These are phyloP conservation scores for Fusarium mundagurra DNA, from an alignment of 2,329 filamentous ascomycete species.

Conservation along the genomic window DNA sequence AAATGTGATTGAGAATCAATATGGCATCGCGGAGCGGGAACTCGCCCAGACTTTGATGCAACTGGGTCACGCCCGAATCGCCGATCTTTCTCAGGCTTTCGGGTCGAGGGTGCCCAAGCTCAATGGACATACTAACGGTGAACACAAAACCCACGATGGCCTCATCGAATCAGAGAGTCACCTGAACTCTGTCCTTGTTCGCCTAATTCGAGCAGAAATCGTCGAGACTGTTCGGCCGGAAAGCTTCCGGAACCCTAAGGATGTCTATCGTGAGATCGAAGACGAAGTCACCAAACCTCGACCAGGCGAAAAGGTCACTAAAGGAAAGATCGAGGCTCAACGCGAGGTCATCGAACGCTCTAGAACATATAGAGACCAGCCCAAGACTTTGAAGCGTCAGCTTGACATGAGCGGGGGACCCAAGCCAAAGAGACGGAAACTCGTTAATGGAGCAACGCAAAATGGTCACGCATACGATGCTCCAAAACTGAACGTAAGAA, in stretches of 20 bases:
- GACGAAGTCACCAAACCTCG: conserved; percentile 65
- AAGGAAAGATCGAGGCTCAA: conserved; percentile 72
- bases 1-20: conserved; percentile 76
- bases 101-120: conserved; percentile 49
- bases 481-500: conserved; percentile 64
- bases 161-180: conserved; percentile 58
- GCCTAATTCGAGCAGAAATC: conserved; percentile 71
- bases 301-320: conserved; percentile 58
- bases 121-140: conserved; percentile 50
- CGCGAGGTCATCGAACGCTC: conserved; percentile 64
- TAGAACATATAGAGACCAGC: conserved; percentile 62
- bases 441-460: conserved; percentile 57
- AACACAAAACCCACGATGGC: conserved; percentile 45
- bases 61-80: conserved; percentile 79
- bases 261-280: conserved; percentile 69
- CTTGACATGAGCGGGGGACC: conserved; percentile 55
- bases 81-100: conserved; percentile 74
- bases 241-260: conserved; percentile 70
- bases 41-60: conserved; percentile 80
- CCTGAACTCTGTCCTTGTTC: conserved; percentile 61
- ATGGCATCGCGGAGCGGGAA: conserved; percentile 78
- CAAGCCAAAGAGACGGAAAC: conserved; percentile 63
- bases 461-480: conserved; percentile 52
- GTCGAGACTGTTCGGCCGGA: conserved; percentile 69
- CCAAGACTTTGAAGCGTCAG: conserved; percentile 61